Evolutionary conservation across 2,329 filamentous ascomycete species (phyloP).

Genomic region (Fusarium floridanum): DNA sequence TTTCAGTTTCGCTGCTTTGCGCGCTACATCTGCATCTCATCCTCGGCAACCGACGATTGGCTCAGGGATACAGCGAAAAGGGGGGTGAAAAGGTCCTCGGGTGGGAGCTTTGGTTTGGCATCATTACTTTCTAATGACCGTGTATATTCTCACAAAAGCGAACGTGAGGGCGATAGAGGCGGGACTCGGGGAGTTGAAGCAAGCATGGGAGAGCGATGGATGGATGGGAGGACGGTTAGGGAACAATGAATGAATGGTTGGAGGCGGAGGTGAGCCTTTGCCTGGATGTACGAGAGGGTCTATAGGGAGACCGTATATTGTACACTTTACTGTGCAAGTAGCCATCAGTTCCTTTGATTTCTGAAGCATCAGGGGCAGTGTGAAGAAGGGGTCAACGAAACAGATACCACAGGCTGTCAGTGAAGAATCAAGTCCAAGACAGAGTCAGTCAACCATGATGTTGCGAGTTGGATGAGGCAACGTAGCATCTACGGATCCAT

Average conservation of each 20-base stretch:
- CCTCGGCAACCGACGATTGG: constrained; percentile 45
- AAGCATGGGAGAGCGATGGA: constrained; percentile 32
- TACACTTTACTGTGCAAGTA: constrained; percentile 46
- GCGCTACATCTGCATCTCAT: constrained; percentile 50
- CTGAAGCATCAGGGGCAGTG: constrained; percentile 21
- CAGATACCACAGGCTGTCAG: constrained; percentile 22
- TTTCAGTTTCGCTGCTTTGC: constrained; percentile 49
- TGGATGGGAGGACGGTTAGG: constrained; percentile 33
- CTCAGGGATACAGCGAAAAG: constrained; percentile 46
- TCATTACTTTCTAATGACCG: constrained; percentile 48
- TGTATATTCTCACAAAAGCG: constrained; percentile 49
- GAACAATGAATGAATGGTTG: constrained; percentile 19
- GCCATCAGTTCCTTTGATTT: constrained; percentile 41
- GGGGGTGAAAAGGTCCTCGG: constrained; percentile 41
- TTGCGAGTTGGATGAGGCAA: constrained; percentile 20
- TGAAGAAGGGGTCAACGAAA: constrained; percentile 12
- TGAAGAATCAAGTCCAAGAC: constrained; percentile 9
- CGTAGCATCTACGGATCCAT: constrained; percentile 12
- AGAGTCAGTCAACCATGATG: neutral
- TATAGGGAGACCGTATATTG: constrained; percentile 40
- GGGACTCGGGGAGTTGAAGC: constrained; percentile 37
- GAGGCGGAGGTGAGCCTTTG: constrained; percentile 25
- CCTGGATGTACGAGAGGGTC: constrained; percentile 26
- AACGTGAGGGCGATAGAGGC: constrained; percentile 41
- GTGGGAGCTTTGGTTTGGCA: constrained; percentile 48